phyloP scores from a whole-genome alignment of 202 grass and related monocot species.

The Setaria italica region DNA sequence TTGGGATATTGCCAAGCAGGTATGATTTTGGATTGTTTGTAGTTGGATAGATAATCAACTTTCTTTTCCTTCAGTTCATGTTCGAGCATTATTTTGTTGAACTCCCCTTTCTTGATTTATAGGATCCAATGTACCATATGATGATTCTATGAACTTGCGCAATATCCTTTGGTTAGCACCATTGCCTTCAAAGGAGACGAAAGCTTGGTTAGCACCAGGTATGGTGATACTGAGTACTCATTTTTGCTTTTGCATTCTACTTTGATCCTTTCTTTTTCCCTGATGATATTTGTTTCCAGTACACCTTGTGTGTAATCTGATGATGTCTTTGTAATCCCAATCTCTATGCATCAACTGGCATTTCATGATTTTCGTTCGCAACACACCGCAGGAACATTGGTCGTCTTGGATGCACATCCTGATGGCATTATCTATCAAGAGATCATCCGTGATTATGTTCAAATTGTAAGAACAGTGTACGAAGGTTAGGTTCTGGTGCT shows the following conservation, averaged over 20 bases:
- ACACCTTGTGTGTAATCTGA: background rate
- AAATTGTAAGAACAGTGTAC: constrained; percentile 74
- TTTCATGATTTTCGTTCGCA: constrained; percentile 11
- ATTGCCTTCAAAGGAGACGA: constrained; percentile 60
- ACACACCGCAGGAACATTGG: constrained; percentile 66
- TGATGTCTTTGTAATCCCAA: background rate
- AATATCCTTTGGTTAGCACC: constrained; percentile 96
- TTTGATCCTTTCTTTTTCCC: background rate
- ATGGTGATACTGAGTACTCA: background rate
- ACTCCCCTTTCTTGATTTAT: background rate
- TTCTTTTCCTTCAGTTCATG: background rate
- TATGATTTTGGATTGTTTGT: constrained; percentile 22
- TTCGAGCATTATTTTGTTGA: background rate
- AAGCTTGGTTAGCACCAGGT: constrained; percentile 87
- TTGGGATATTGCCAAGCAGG: constrained; percentile 92
- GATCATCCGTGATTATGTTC: constrained; percentile 75
- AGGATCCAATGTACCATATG: constrained; percentile 75
- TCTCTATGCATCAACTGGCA: background rate
- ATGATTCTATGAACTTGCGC: constrained; percentile 86
- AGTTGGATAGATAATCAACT: background rate
- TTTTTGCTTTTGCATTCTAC: background rate
- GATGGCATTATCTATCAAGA: constrained; percentile 84
- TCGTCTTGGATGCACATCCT: constrained; percentile 80
- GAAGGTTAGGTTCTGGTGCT: constrained; percentile 62
- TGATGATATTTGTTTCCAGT: background rate